Percentiles rank a stretch among this genome's conserved stretches.
Evolutionary conservation across 495 filamentous ascomycete species (phyloP).

Genomic region (Neurospora sp.): DNA sequence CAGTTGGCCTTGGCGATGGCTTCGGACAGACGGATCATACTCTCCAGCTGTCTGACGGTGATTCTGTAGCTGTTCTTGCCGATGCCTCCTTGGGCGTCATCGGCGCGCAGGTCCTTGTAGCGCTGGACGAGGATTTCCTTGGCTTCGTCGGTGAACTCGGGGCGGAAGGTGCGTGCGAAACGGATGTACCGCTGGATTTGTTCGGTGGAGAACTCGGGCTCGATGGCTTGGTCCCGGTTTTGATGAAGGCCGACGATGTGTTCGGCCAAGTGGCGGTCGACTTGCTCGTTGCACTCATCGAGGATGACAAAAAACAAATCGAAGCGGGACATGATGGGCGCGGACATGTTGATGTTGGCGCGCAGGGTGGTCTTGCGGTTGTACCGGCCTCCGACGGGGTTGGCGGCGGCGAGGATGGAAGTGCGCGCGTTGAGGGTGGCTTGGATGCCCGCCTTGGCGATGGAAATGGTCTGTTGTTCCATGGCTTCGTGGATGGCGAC

Average conservation of each 20-base stretch:
- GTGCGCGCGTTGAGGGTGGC: slow-evolving; percentile 94
- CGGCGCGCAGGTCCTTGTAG: slow-evolving; percentile 91
- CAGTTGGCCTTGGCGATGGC: slow-evolving; percentile 97
- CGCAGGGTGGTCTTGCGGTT: slow-evolving; percentile 90
- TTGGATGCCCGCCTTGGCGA: slow-evolving; percentile 97
- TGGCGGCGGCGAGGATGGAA: slow-evolving; percentile 90
- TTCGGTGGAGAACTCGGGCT: slow-evolving; percentile 91
- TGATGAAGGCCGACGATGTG: slow-evolving; percentile 96
- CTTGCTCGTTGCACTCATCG: slow-evolving; percentile 86
- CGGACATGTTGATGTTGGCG: slow-evolving; percentile 95
- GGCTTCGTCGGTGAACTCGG: slow-evolving; percentile 82
- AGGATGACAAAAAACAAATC: slow-evolving; percentile 98
- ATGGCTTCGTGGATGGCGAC: slow-evolving; percentile 99
- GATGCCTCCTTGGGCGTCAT: slow-evolving; percentile 89
- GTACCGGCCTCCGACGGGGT: slow-evolving; percentile 91
- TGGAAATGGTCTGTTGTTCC: slow-evolving; percentile 99
- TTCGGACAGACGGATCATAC: slow-evolving; percentile 86
- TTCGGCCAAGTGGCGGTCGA: slow-evolving; percentile 81
- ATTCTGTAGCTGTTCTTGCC: slow-evolving; percentile 93
- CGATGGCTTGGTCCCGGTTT: slow-evolving; percentile 77
- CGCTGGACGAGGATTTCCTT: slow-evolving; percentile 76
- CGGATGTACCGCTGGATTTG: slow-evolving; percentile 96
- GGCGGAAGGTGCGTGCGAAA: slow-evolving; percentile 89
- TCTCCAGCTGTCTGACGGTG: slow-evolving; percentile 92
- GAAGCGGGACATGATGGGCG: slow-evolving; percentile 98